Conservation (phyloP, 805 yeast genomes). For the Schizosaccharomyces osmophilus region DNA sequence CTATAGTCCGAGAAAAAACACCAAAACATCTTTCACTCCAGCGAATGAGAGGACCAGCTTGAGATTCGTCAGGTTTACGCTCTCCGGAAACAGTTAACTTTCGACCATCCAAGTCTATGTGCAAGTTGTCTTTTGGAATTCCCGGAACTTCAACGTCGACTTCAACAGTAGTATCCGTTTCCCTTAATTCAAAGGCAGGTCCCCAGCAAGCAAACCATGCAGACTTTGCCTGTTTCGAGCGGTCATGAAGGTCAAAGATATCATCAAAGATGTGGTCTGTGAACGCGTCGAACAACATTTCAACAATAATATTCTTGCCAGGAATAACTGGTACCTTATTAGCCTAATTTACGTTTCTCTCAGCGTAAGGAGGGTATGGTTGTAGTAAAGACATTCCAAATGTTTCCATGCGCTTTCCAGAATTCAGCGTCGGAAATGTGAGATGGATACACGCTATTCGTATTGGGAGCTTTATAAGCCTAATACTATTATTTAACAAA, state of each 20-base stretch:
- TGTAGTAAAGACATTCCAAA: too few relatives aligned
- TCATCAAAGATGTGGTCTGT: neutral
- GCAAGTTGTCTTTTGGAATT: neutral
- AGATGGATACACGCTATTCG: too few relatives aligned
- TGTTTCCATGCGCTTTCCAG: too few relatives aligned
- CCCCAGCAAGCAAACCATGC: neutral
- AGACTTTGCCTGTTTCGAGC: neutral
- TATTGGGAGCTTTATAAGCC: too few relatives aligned
- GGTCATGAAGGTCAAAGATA: neutral
- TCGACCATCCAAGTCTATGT: neutral
- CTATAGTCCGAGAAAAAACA: neutral
- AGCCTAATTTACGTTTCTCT: neutral
- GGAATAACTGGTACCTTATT: neutral
- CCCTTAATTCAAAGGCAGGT: neutral
- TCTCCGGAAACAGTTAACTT: neutral
- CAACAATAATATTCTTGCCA: neutral
- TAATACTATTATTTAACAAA: too few relatives aligned
- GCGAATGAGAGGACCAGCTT: neutral
- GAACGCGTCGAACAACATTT: neutral
- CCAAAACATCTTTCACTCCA: neutral
- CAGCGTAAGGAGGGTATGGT: neutral
- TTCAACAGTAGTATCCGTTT: neutral
- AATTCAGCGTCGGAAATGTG: too few relatives aligned
- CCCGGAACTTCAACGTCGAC: neutral
- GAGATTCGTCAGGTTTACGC: neutral